Percentiles rank a stretch among this genome's conserved stretches.
Conservation (phyloP, 345 rosid genomes). For the Rhizophora apiculata region DNA sequence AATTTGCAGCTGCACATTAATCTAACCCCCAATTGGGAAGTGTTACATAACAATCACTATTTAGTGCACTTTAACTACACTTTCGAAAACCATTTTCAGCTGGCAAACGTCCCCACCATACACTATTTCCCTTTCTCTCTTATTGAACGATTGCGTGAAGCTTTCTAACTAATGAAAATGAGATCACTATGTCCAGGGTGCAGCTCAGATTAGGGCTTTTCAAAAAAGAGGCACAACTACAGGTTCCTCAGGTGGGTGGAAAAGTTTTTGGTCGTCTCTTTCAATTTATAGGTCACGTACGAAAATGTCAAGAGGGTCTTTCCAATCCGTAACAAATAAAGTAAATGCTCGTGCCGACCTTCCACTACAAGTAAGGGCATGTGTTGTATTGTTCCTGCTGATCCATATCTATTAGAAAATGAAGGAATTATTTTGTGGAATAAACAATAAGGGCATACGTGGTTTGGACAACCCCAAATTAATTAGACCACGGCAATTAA, state of each 20-base stretch:
- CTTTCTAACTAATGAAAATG: not conserved
- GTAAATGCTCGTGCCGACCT: constrained; percentile 29
- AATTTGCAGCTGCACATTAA: not conserved
- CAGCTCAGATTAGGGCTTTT: not conserved
- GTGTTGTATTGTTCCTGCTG: constrained; percentile 8
- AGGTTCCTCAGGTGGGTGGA: constrained; percentile 11
- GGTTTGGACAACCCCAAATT: too few relatives aligned
- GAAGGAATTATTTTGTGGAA: not conserved
- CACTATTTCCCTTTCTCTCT: too few relatives aligned
- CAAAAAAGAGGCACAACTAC: not conserved
- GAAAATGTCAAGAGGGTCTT: constrained; percentile 26
- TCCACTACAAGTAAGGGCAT: constrained; percentile 22
- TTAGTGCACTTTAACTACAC: not conserved
- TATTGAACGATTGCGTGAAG: constrained; percentile 19
- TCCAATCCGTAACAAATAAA: constrained; percentile 29
- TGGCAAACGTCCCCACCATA: too few relatives aligned
- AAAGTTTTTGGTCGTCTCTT: constrained; percentile 12
- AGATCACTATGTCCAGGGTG: not conserved
- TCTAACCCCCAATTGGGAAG: not conserved
- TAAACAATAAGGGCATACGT: not conserved
- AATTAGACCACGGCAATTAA: too few relatives aligned
- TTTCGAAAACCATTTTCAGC: too few relatives aligned
- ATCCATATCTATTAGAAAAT: constrained; percentile 7
- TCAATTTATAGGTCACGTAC: constrained; percentile 7
- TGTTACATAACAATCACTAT: not conserved